These are phyloP conservation scores for Crithidia bombi DNA, from an alignment of 208 protist genomes.

Conservation along the genomic window DNA sequence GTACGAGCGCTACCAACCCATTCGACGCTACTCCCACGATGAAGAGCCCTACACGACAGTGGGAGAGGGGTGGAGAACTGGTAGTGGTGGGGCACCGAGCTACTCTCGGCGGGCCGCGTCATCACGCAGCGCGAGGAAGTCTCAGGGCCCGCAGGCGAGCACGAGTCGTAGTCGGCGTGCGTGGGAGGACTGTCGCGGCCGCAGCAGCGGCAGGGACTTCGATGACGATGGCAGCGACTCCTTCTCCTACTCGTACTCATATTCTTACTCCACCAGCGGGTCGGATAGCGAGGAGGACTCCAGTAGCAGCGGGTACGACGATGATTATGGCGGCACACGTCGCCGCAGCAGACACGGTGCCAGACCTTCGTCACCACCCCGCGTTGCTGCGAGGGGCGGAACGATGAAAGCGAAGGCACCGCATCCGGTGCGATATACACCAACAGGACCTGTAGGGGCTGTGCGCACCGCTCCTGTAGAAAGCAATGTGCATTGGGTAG, in stretches of 20 bases:
- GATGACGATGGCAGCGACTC: not conserved
- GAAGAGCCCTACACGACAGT: not conserved
- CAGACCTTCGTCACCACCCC: no score
- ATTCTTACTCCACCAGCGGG: conserved; percentile 27
- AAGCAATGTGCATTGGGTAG: conserved; percentile 6
- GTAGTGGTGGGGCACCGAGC: not conserved
- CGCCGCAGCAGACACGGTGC: not conserved
- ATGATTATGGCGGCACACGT: not conserved
- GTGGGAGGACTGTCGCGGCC: not conserved
- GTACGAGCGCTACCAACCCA: conserved; percentile 10
- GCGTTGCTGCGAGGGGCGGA: not conserved
- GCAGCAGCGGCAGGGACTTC: not conserved
- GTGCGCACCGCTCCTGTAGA: not conserved
- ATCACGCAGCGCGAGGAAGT: not conserved
- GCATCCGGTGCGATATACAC: conserved; percentile 9
- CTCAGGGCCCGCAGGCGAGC: not conserved
- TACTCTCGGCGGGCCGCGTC: not conserved
- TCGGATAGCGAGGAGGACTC: not conserved
- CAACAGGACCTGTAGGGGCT: conserved; percentile 1
- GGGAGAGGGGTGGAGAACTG: not conserved
- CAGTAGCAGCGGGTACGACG: not conserved
- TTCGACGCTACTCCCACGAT: not conserved
- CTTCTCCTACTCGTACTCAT: conserved; percentile 33
- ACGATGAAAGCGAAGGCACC: not conserved
- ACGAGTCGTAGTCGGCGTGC: not conserved